Conservation (phyloP, 2,329 filamentous ascomycete genomes). For the Allantophomopsis cytisporea region DNA sequence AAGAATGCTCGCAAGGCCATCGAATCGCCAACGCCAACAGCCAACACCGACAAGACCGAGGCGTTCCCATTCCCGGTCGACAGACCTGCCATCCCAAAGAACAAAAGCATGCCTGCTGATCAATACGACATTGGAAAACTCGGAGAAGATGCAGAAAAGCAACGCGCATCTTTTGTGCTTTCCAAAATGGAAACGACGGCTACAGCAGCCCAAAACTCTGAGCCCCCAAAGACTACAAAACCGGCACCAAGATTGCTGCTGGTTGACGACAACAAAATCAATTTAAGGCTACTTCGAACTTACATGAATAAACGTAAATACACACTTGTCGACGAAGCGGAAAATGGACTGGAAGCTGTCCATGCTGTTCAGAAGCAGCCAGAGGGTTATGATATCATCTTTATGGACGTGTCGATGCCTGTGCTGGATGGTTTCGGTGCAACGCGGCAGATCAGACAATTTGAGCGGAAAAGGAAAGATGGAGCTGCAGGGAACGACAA, state of each 20-base stretch:
- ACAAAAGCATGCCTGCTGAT: background rate
- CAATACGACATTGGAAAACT: background rate
- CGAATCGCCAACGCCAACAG: slow-evolving; percentile 16
- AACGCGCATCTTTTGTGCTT: background rate
- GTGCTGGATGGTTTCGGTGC: slow-evolving; percentile 36
- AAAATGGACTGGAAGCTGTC: slow-evolving; percentile 33
- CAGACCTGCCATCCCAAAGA: slow-evolving; percentile 1
- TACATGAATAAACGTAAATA: slow-evolving; percentile 24
- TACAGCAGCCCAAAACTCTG: background rate
- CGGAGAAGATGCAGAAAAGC: background rate
- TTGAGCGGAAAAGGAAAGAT: slow-evolving; percentile 22
- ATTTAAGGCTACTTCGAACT: slow-evolving; percentile 22
- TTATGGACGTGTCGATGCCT: slow-evolving; percentile 41
- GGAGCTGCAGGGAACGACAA: slow-evolving; percentile 11
- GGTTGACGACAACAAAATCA: slow-evolving; percentile 29
- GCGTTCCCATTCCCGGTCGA: slow-evolving; percentile 16
- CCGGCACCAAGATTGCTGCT: slow-evolving; percentile 16
- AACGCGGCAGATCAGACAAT: slow-evolving; percentile 31
- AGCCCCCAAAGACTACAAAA: background rate
- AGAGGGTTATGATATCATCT: slow-evolving; percentile 26
- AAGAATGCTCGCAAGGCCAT: slow-evolving; percentile 17
- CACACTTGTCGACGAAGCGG: slow-evolving; percentile 24
- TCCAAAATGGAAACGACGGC: background rate
- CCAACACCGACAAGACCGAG: slow-evolving; percentile 8
- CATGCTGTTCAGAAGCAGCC: slow-evolving; percentile 22